These are phyloP conservation scores for Clarireedia monteithiana DNA, from an alignment of 2,329 filamentous ascomycete genomes.

Conservation along the genomic window DNA sequence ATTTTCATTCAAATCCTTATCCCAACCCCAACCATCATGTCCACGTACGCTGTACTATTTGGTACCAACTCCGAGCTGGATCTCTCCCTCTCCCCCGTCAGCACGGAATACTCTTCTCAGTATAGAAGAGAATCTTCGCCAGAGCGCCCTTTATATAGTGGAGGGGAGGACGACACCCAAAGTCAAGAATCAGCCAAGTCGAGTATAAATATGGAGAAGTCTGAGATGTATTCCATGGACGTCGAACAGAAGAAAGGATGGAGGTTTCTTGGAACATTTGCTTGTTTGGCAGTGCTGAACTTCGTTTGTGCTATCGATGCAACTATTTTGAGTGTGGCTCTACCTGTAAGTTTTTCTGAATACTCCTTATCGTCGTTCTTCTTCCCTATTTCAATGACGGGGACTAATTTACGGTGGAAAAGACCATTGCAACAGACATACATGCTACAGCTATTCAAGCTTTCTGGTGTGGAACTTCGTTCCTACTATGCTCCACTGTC, in stretches of 20 bases:
- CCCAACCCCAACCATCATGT: not conserved
- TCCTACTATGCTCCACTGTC: constrained; percentile 55
- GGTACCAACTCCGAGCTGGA: not conserved
- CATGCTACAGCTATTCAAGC: constrained; percentile 48
- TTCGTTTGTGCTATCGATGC: constrained; percentile 59
- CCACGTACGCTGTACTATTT: not conserved
- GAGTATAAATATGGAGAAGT: not conserved
- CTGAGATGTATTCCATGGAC: not conserved
- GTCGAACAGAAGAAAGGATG: constrained; percentile 5
- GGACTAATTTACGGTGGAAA: not conserved
- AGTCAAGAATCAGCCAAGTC: not conserved
- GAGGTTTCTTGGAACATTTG: constrained; percentile 21
- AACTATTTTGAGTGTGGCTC: constrained; percentile 41
- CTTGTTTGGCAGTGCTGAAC: constrained; percentile 20
- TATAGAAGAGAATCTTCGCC: not conserved
- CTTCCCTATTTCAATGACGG: not conserved
- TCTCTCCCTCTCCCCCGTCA: not conserved
- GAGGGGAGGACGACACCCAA: not conserved
- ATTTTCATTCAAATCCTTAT: no score
- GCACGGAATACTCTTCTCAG: not conserved
- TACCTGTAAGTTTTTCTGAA: constrained; percentile 16
- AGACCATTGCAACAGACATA: constrained; percentile 48
- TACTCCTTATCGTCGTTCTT: not conserved
- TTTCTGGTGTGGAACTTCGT: constrained; percentile 61
- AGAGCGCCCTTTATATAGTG: not conserved